Base-by-base conservation (phyloP, 371 early-diverging fungal species). In the Phascolomyces articulosus region DNA sequence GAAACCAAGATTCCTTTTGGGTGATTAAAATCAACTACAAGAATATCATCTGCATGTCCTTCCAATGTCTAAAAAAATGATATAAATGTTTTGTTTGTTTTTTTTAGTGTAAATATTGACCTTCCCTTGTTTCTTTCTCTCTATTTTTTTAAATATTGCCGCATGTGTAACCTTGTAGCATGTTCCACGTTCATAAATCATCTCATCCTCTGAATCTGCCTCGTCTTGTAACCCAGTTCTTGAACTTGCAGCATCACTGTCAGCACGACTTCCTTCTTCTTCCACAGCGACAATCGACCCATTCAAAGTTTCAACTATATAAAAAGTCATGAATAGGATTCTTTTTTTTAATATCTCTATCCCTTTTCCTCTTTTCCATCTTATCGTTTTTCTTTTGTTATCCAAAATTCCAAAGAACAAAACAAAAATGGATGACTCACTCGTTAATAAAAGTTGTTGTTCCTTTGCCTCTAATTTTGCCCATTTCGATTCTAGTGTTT, bases 1-100 rank as follows among this genome's bases (percentile, higher is more conserved):
- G 93, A 87, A 0, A 90, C 91, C 28, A 94, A 55, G 15, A 84
- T 80, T 0, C 89, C 92, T 40, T 80, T 71, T 4, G 83, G 82
- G 51, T 83, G 83, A 58, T 92, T 89, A 68, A 91, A 85, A 65
- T 90, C 92, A 11, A 95, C 48, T 18, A 85, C 85, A 1, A 91
- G 82, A 15, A 94, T 78, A 9, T 85, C 80, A 24, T 90, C 91
- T n/a, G 85, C 84, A 64, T 94, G 93, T 20, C 92, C 92, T 61
- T 84, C 74, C 13, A 90, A 71, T 11, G 87, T 85, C 74, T 86
- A 70, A 29, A 74, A 59, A n/a, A 51, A 51, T 23, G 1, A 34
- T 34, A 34, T 34, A 34, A 34, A 34, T 34, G 2, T 9, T 9
- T 51, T 51, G 26, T 11, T 51, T 51, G 2, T 49, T 51, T 20